These are phyloP conservation scores for Colletotrichum graminicola DNA, from an alignment of 2,329 filamentous ascomycete genomes.

Conservation along the genomic window DNA sequence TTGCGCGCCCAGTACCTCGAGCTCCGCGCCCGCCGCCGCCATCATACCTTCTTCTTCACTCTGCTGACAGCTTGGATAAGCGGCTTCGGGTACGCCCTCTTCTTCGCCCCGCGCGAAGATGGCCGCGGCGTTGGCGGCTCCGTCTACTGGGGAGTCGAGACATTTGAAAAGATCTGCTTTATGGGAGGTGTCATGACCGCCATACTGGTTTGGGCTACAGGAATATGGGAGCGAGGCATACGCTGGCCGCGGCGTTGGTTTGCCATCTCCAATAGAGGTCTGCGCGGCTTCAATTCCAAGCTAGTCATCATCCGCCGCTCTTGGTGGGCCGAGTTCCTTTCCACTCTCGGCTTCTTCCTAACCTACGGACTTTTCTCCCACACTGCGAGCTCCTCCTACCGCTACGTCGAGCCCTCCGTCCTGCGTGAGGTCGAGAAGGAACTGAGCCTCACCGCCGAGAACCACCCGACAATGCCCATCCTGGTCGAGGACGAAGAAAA, in stretches of 20 bases:
- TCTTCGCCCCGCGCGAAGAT: conserved; percentile 95
- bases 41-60: conserved; percentile 92
- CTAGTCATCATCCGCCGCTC: conserved; percentile 88
- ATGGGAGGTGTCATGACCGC: conserved; percentile 91
- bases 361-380: conserved; percentile 80
- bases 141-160: conserved; percentile 96
- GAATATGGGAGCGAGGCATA: conserved; percentile 95
- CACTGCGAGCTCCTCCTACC: conserved; percentile 77
- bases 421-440: conserved; percentile 72
- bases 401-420: conserved; percentile 77
- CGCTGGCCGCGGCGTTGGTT: conserved; percentile 96
- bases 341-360: conserved; percentile 80
- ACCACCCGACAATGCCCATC: conserved; percentile 58
- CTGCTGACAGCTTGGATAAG: conserved; percentile 84
- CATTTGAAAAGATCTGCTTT: conserved; percentile 89
- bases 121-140: conserved; percentile 90
- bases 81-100: conserved; percentile 90
- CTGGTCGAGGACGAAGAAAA: conserved; percentile 68
- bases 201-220: conserved; percentile 91
- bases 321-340: conserved; percentile 83
- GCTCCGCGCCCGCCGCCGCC: conserved; percentile 85
- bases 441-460: conserved; percentile 61
- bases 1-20: conserved; percentile 93
- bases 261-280: conserved; percentile 86
- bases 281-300: conserved; percentile 95